phyloP scores from a whole-genome alignment of 129 eudicot species.

The Flaveria brownii region DNA sequence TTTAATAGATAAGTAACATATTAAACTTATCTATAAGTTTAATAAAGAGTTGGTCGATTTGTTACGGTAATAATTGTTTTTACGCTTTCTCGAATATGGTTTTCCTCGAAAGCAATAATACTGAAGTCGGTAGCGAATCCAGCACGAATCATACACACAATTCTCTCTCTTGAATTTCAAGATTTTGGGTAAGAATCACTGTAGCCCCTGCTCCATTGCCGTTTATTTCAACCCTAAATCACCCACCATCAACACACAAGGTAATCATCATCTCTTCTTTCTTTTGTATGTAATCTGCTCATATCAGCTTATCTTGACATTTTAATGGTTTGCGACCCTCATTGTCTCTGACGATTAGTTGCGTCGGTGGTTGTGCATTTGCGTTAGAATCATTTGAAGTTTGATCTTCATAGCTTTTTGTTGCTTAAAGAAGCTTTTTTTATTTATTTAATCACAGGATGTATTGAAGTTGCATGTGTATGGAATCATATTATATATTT shows the following conservation, averaged over 20 bases:
- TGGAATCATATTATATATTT: constrained; percentile 14
- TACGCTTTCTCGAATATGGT: too few relatives aligned
- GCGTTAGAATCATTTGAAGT: neutral
- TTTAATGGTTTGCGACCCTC: neutral
- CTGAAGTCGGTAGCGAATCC: too few relatives aligned
- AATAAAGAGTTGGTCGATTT: too few relatives aligned
- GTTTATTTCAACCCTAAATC: constrained; percentile 20
- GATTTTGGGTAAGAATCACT: constrained; percentile 40
- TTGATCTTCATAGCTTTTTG: neutral
- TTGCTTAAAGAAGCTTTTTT: neutral
- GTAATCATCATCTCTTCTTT: constrained; percentile 12
- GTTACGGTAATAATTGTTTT: too few relatives aligned
- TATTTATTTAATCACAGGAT: neutral
- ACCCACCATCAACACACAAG: constrained; percentile 8
- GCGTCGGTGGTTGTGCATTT: constrained; percentile 17
- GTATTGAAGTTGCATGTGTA: constrained; percentile 36
- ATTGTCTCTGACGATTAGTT: neutral
- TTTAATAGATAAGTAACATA: too few relatives aligned
- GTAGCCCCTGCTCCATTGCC: constrained; percentile 14
- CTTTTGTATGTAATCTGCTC: neutral
- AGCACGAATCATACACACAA: too few relatives aligned
- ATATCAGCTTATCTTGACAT: neutral
- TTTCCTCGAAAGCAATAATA: too few relatives aligned
- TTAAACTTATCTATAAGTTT: too few relatives aligned
- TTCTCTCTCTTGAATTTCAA: constrained; percentile 20